phyloP scores from a whole-genome alignment of 2,329 filamentous ascomycete species.

The Claviceps cyperi region DNA sequence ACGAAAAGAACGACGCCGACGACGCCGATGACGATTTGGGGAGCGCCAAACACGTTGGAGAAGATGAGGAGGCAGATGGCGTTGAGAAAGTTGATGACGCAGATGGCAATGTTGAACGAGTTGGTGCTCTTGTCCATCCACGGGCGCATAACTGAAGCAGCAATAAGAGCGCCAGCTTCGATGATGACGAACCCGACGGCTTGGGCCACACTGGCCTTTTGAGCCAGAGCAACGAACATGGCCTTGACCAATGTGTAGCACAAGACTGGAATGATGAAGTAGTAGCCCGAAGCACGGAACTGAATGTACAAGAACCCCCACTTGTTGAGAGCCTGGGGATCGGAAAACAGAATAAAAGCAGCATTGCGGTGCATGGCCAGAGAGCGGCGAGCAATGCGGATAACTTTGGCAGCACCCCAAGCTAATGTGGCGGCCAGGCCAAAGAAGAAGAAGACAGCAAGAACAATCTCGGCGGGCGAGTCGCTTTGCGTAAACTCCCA shows the following conservation, averaged over 20 bases:
- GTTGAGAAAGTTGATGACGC: constrained; percentile 80
- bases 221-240: constrained; percentile 74
- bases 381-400: constrained; percentile 75
- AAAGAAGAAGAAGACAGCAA: constrained; percentile 80
- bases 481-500: constrained; percentile 86
- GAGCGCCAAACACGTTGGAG: constrained; percentile 72
- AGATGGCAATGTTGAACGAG: constrained; percentile 88
- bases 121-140: constrained; percentile 99
- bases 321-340: constrained; percentile 87
- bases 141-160: constrained; percentile 64
- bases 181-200: constrained; percentile 72
- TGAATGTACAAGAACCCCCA: constrained; percentile 98
- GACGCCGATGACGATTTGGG: constrained; percentile 68
- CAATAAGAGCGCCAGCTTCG: constrained; percentile 65
- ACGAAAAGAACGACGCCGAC: constrained; percentile 85
- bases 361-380: constrained; percentile 89
- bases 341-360: constrained; percentile 91
- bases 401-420: constrained; percentile 84
- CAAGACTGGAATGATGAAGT: constrained; percentile 75
- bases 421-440: constrained; percentile 62
- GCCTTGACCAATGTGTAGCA: constrained; percentile 73
- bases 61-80: constrained; percentile 81
- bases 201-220: constrained; percentile 56
- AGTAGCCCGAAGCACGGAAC: constrained; percentile 90
- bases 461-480: constrained; percentile 70